A percentile compares a stretch with the other conserved stretches of the same genome.
These are phyloP conservation scores for Annulohypoxylon nitens DNA, from an alignment of 495 filamentous ascomycete genomes.

Conservation along the genomic window DNA sequence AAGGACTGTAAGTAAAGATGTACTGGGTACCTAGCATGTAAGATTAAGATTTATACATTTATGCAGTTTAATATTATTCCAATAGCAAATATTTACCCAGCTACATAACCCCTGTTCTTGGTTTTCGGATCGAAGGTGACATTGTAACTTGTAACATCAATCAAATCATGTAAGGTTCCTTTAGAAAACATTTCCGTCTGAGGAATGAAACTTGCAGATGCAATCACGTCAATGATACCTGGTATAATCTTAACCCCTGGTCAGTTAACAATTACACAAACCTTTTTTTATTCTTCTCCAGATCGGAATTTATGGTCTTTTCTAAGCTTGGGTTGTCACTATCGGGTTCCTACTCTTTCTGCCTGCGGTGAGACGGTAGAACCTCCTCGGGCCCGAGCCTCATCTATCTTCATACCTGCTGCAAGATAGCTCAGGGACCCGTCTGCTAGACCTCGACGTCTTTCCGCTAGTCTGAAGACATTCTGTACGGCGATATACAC, in stretches of 20 bases:
- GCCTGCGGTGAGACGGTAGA: slow-evolving; percentile 35
- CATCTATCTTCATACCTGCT: slow-evolving; percentile 37
- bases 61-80: slow-evolving; percentile 7
- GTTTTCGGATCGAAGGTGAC: slow-evolving; percentile 1
- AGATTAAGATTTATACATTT: background rate
- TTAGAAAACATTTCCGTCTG: slow-evolving; percentile 4
- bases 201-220: slow-evolving; percentile 17
- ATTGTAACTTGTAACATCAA: background rate
- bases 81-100: background rate
- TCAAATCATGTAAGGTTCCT: slow-evolving; percentile 3
- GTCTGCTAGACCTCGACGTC: slow-evolving; percentile 25
- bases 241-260: background rate
- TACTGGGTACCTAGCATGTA: background rate
- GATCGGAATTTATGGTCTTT: slow-evolving; percentile 22
- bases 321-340: slow-evolving; percentile 39
- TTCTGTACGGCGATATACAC: slow-evolving; percentile 27
- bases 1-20: background rate
- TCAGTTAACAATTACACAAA: slow-evolving; percentile 23
- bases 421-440: slow-evolving; percentile 48
- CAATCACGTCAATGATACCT: slow-evolving; percentile 9
- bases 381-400: slow-evolving; percentile 40
- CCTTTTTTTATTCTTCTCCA: slow-evolving; percentile 14
- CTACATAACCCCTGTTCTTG: background rate
- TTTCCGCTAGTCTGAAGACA: slow-evolving; percentile 25
- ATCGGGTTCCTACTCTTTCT: slow-evolving; percentile 33